Evolutionary conservation across 2,329 filamentous ascomycete genomes (phyloP).

Genomic region (Cladobotryum mycophilum): DNA sequence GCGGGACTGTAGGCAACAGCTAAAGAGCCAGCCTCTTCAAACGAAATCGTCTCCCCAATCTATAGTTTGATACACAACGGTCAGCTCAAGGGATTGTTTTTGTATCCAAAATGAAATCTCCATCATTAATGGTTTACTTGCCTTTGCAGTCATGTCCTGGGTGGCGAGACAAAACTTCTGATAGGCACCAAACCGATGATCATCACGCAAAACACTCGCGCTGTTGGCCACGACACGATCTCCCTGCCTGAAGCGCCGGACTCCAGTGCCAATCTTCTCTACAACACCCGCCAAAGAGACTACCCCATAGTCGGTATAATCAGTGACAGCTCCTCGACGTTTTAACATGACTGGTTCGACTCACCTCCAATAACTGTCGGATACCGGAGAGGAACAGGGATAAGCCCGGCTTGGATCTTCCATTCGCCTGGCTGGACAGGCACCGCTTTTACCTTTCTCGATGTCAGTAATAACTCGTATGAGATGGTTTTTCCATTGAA

Average conservation of each 20-base stretch:
- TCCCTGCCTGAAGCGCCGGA: slow-evolving; percentile 1
- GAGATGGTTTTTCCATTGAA: background rate
- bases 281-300: slow-evolving; percentile 8
- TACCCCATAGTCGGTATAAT: background rate
- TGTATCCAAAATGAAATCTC: no score
- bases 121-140: background rate
- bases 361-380: slow-evolving; percentile 9
- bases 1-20: slow-evolving; percentile 1
- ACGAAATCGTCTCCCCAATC: background rate
- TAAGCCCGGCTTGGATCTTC: slow-evolving; percentile 10
- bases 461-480: background rate
- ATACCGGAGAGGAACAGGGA: slow-evolving; percentile 3
- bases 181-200: slow-evolving; percentile 8
- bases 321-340: no score
- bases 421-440: slow-evolving; percentile 7
- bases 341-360: background rate
- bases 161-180: slow-evolving; percentile 4
- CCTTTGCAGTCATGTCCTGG: slow-evolving; percentile 3
- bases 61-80: no score
- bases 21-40: slow-evolving; percentile 4
- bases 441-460: background rate
- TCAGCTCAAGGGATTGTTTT: no score
- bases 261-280: slow-evolving; percentile 3
- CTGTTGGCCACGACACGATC: slow-evolving; percentile 8
- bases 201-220: slow-evolving; percentile 4